Conservation (phyloP, 2,329 filamentous ascomycete species). For the Monilinia fructigena region DNA sequence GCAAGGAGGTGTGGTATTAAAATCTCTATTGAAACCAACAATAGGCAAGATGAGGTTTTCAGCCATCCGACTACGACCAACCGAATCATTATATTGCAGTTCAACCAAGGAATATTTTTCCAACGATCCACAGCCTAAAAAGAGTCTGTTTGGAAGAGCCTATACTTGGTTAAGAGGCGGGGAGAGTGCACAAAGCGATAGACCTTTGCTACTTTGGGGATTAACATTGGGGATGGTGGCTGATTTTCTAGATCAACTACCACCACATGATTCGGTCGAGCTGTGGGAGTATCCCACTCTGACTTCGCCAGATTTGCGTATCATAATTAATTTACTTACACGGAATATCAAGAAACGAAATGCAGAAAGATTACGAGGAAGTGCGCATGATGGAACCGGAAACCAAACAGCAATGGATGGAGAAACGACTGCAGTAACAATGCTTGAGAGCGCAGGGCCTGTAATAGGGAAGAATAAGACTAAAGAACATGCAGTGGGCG, state of each 20-base stretch:
- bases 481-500: constrained; percentile 35
- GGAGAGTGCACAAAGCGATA: constrained; percentile 35
- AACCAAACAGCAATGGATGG: constrained; percentile 37
- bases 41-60: constrained; percentile 68
- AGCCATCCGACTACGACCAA: constrained; percentile 60
- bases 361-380: constrained; percentile 30
- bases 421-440: constrained; percentile 33
- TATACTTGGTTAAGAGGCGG: constrained; percentile 40
- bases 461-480: constrained; percentile 29
- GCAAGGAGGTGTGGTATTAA: constrained; percentile 53
- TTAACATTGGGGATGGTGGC: constrained; percentile 65
- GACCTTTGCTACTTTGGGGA: constrained; percentile 64
- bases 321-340: constrained; percentile 60
- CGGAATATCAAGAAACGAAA: constrained; percentile 56
- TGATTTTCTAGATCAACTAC: constrained; percentile 66
- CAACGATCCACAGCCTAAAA: constrained; percentile 20
- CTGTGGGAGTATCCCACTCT: constrained; percentile 70
- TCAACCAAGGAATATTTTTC: constrained; percentile 51
- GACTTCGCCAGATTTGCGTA: constrained; percentile 58
- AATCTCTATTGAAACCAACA: constrained; percentile 54
- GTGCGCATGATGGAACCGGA: constrained; percentile 33
- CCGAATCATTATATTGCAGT: constrained; percentile 58
- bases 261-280: constrained; percentile 58
- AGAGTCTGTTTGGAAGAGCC: constrained; percentile 22
- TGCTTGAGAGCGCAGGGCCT: constrained; percentile 27